Conservation (phyloP, 2,329 filamentous ascomycete genomes). For the Colletotrichum nymphaeae region DNA sequence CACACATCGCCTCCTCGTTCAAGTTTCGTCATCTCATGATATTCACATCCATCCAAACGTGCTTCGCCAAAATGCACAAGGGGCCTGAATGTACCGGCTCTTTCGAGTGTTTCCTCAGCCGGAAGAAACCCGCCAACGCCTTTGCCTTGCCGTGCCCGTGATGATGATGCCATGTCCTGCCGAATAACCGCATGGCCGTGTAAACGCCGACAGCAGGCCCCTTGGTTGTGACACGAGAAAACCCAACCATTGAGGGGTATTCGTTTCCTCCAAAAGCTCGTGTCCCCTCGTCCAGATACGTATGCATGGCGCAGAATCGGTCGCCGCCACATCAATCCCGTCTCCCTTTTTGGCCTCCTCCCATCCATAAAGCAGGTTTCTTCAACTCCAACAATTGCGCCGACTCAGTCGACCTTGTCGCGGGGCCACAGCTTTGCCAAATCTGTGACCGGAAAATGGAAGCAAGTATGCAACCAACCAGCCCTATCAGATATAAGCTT, state of each 20-base stretch:
- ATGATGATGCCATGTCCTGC: slow-evolving; percentile 23
- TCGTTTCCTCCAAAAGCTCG: not conserved
- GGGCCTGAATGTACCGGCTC: slow-evolving; percentile 9
- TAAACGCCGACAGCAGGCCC: slow-evolving; percentile 25
- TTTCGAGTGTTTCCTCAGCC: slow-evolving; percentile 4
- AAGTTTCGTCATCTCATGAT: slow-evolving; percentile 16
- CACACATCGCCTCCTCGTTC: not conserved
- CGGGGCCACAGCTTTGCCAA: not conserved
- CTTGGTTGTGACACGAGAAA: slow-evolving; percentile 1
- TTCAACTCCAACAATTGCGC: not conserved
- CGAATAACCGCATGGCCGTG: slow-evolving; percentile 6
- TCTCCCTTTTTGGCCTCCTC: not conserved
- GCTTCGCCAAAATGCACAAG: slow-evolving; percentile 27
- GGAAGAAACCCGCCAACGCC: slow-evolving; percentile 29
- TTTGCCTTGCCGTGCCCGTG: slow-evolving; percentile 23
- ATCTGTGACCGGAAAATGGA: not conserved
- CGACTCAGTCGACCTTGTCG: not conserved
- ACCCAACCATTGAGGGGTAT: slow-evolving; percentile 3
- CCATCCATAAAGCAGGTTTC: not conserved
- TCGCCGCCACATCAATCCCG: not conserved
- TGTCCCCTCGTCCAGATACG: not conserved
- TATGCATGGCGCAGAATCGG: not conserved
- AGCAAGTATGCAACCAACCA: not conserved
- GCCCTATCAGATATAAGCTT: slow-evolving; percentile 1
- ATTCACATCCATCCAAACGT: slow-evolving; percentile 17